These are phyloP conservation scores for Trichomonas tenax DNA, from an alignment of 208 protist genomes.

Conservation along the genomic window DNA sequence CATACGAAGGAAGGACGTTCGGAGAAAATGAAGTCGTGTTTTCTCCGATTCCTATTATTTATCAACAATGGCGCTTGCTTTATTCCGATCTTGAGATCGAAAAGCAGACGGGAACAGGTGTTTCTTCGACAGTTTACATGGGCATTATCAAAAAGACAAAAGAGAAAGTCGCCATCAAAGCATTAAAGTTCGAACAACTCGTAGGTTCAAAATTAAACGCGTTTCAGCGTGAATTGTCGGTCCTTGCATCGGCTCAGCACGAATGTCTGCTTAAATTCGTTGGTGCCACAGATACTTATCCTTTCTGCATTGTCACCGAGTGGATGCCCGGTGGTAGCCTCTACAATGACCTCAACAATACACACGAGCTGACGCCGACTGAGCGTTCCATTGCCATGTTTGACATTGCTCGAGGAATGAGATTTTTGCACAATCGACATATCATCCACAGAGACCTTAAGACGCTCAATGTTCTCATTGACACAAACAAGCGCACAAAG, in stretches of 20 bases:
- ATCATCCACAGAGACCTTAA: constrained; percentile 17
- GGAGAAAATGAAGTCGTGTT: neutral
- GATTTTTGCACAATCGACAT: neutral
- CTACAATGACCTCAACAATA: neutral
- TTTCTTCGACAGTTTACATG: neutral
- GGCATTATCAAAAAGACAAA: neutral
- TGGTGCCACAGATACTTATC: neutral
- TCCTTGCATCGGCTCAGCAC: neutral
- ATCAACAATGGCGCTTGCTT: neutral
- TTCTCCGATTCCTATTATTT: neutral
- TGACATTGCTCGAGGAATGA: neutral
- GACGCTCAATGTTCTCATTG: neutral
- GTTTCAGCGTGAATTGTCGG: neutral
- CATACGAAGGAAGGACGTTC: neutral
- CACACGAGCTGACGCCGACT: neutral
- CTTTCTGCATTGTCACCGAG: constrained; percentile 2
- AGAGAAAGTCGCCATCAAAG: neutral
- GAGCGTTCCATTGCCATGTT: neutral
- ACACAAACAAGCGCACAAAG: neutral
- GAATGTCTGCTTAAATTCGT: neutral
- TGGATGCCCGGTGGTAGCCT: neutral
- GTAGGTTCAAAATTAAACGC: neutral
- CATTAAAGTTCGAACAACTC: neutral
- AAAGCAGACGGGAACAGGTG: neutral
- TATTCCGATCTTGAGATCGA: neutral